A percentile compares a stretch with the other conserved stretches of the same genome.
Conservation (phyloP, 2,329 filamentous ascomycete species). For the Colletotrichum sp. region DNA sequence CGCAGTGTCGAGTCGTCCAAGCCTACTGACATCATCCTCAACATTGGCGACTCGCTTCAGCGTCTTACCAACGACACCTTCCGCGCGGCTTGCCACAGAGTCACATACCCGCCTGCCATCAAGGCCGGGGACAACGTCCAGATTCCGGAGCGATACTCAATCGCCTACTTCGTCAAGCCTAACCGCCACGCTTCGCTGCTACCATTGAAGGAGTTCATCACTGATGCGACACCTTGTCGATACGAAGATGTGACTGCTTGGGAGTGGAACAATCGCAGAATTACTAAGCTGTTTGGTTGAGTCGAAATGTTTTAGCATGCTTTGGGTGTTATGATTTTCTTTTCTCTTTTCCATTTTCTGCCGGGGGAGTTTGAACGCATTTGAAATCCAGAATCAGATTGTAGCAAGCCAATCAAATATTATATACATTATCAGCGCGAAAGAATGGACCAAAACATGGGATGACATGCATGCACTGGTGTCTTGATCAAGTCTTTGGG, state of each 20-base stretch:
- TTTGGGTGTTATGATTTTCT: neutral
- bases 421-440: neutral
- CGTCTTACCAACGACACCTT: conserved; percentile 39
- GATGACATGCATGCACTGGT: neutral
- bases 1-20: conserved; percentile 26
- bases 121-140: conserved; percentile 22
- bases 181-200: conserved; percentile 32
- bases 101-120: conserved; percentile 29
- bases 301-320: neutral
- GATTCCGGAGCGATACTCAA: conserved; percentile 30
- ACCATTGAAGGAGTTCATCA: conserved; percentile 32
- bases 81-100: conserved; percentile 36
- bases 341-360: neutral
- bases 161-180: conserved; percentile 33
- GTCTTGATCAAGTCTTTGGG: neutral
- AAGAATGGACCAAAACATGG: neutral
- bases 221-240: conserved; percentile 21
- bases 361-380: neutral
- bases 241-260: conserved; percentile 37
- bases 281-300: conserved; percentile 23
- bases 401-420: neutral
- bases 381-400: neutral
- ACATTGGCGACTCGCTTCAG: conserved; percentile 43
- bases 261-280: conserved; percentile 31
- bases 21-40: conserved; percentile 37